phyloP scores from a whole-genome alignment of 2,329 filamentous ascomycete species.

The Fusarium sp. region DNA sequence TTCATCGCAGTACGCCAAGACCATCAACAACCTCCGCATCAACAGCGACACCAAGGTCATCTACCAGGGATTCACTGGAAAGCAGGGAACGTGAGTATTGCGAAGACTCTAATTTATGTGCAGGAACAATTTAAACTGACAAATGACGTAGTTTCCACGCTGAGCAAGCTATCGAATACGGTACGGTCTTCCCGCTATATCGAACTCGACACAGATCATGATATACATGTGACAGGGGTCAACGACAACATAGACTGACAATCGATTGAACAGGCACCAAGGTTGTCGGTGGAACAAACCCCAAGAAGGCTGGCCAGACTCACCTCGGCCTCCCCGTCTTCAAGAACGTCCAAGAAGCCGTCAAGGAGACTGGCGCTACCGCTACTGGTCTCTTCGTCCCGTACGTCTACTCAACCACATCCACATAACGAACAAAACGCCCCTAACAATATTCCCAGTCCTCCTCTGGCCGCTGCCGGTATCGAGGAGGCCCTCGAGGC shows the following conservation, averaged over 20 bases:
- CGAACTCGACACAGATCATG: constrained; percentile 41
- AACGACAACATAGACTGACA: constrained; percentile 41
- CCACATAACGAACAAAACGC: constrained; percentile 10
- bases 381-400: constrained; percentile 97
- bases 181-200: constrained; percentile 62
- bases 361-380: constrained; percentile 89
- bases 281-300: constrained; percentile 97
- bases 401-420: constrained; percentile 60
- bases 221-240: constrained; percentile 44
- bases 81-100: constrained; percentile 86
- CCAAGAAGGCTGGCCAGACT: constrained; percentile 93
- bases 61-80: constrained; percentile 97
- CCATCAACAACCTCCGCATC: constrained; percentile 89
- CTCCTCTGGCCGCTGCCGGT: constrained; percentile 89
- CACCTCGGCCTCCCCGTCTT: constrained; percentile 96
- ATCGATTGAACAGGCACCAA: constrained; percentile 76
- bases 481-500: constrained; percentile 96
- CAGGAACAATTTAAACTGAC: constrained; percentile 18
- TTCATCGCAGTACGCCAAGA: constrained; percentile 77
- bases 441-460: constrained; percentile 63
- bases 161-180: constrained; percentile 97
- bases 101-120: neutral
- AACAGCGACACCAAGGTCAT: constrained; percentile 93
- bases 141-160: constrained; percentile 83
- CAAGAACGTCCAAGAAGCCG: constrained; percentile 85